Evolutionary conservation across 306 rosid species (phyloP).

Genomic region (Fagus crenata): DNA sequence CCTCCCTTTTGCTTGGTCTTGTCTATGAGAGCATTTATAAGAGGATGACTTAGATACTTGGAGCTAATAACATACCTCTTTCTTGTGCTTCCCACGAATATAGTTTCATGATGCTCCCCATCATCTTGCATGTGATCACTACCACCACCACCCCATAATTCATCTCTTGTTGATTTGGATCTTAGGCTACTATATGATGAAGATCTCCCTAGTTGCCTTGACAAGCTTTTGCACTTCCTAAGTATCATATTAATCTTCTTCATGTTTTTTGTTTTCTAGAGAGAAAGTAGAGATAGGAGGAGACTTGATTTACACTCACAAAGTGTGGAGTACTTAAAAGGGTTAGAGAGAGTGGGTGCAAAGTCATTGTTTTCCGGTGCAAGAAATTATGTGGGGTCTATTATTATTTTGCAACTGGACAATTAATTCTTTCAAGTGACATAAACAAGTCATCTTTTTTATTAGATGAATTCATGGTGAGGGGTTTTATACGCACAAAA

Average conservation of each 20-base stretch:
- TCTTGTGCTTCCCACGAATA: constrained; percentile 79
- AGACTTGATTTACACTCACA: constrained; percentile 60
- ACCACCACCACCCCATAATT: constrained; percentile 34
- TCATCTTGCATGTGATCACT: constrained; percentile 12
- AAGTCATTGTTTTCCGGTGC: constrained; percentile 71
- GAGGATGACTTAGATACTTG: constrained; percentile 64
- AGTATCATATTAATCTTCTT: constrained; percentile 67
- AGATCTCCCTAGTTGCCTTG: constrained; percentile 76
- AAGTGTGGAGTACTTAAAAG: constrained; percentile 33
- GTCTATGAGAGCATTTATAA: constrained; percentile 64
- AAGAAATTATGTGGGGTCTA: constrained; percentile 57
- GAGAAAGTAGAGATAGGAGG: constrained; percentile 18
- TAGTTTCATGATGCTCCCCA: constrained; percentile 33
- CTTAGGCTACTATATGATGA: constrained; percentile 71
- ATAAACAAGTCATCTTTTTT: constrained; percentile 52
- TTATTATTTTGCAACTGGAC: constrained; percentile 40
- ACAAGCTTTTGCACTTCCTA: constrained; percentile 86
- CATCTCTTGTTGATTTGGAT: constrained; percentile 67
- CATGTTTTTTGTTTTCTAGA: constrained; percentile 27
- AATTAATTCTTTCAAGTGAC: constrained; percentile 37
- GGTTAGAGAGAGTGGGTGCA: constrained; percentile 40
- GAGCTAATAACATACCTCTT: constrained; percentile 68
- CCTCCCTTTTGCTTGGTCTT: constrained; percentile 45
- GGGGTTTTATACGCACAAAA: constrained; percentile 22
- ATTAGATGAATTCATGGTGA: constrained; percentile 5